phyloP scores from a whole-genome alignment of 2,329 filamentous ascomycete genomes.

The Conoideocrella luteorostrata region DNA sequence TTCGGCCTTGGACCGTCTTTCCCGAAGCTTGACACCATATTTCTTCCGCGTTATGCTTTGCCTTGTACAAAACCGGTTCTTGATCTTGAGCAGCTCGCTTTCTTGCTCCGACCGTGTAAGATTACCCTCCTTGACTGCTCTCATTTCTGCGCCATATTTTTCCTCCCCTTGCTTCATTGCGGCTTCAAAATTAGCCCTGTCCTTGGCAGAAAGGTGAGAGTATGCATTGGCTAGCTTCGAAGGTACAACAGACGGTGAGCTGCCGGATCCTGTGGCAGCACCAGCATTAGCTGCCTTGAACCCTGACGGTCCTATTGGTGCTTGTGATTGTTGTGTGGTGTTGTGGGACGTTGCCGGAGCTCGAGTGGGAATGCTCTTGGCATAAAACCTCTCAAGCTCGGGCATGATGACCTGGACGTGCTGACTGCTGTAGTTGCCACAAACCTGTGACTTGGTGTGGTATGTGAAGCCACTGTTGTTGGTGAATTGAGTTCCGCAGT shows the following conservation, averaged over 20 bases:
- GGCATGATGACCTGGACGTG: slow-evolving; percentile 4
- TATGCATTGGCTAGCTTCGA: slow-evolving; percentile 31
- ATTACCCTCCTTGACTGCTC: slow-evolving; percentile 26
- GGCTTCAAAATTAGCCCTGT: slow-evolving; percentile 18
- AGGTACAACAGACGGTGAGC: neutral
- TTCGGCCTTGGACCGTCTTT: slow-evolving; percentile 39
- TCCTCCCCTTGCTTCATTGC: slow-evolving; percentile 25
- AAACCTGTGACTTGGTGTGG: slow-evolving; percentile 39
- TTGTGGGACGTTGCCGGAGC: too few species aligned
- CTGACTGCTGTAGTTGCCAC: slow-evolving; percentile 31
- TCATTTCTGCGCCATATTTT: slow-evolving; percentile 35
- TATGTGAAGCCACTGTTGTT: slow-evolving; percentile 36
- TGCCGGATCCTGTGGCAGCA: neutral
- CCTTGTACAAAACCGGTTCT: slow-evolving; percentile 49
- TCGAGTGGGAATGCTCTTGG: neutral
- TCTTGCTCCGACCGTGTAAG: slow-evolving; percentile 28
- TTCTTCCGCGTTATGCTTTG: slow-evolving; percentile 52
- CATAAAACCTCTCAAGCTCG: slow-evolving; percentile 6
- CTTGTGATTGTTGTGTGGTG: too few species aligned
- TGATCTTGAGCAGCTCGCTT: slow-evolving; percentile 33
- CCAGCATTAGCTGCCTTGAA: neutral
- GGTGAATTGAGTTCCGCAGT: slow-evolving; percentile 39
- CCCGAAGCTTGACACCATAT: slow-evolving; percentile 48
- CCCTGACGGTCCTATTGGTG: neutral
- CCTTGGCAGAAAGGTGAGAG: slow-evolving; percentile 31